Evolutionary conservation across 2,329 filamentous ascomycete genomes (phyloP).

Genomic region (Aspergillus phoenicis): DNA sequence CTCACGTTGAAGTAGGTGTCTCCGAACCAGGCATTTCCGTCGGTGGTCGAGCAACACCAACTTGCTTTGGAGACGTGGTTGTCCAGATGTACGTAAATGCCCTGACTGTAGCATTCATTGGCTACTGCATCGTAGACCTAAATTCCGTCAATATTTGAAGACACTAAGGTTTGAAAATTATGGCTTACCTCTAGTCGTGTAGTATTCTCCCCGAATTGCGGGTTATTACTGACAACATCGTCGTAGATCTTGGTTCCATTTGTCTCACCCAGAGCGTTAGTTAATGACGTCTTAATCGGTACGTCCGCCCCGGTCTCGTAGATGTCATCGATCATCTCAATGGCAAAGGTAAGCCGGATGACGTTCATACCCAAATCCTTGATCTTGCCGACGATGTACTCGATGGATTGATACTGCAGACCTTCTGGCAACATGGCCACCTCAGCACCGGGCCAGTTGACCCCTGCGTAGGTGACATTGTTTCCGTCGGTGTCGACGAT

Average conservation of each 20-base stretch:
- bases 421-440: constrained; percentile 40
- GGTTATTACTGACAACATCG: constrained; percentile 40
- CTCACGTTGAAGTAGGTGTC: constrained; percentile 60
- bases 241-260: constrained; percentile 45
- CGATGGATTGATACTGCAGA: constrained; percentile 33
- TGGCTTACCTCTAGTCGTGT: constrained; percentile 28
- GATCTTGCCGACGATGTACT: constrained; percentile 31
- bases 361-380: constrained; percentile 37
- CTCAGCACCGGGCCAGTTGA: constrained; percentile 37
- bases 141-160: neutral
- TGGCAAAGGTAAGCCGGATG: constrained; percentile 45
- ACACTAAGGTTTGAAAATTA: too few relatives aligned
- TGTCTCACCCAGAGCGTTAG: constrained; percentile 42
- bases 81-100: constrained; percentile 62
- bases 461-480: constrained; percentile 32
- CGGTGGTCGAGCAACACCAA: constrained; percentile 60
- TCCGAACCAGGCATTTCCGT: constrained; percentile 65
- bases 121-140: constrained; percentile 64
- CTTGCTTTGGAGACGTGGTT: constrained; percentile 62
- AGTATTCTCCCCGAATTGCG: constrained; percentile 40
- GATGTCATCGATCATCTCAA: constrained; percentile 47
- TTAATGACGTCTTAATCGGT: constrained; percentile 42
- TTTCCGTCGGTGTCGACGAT: constrained; percentile 41
- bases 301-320: constrained; percentile 44
- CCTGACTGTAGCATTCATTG: constrained; percentile 57